Evolutionary conservation across 441 rosid species (phyloP).

Genomic region (Gossypium schwendimanii): DNA sequence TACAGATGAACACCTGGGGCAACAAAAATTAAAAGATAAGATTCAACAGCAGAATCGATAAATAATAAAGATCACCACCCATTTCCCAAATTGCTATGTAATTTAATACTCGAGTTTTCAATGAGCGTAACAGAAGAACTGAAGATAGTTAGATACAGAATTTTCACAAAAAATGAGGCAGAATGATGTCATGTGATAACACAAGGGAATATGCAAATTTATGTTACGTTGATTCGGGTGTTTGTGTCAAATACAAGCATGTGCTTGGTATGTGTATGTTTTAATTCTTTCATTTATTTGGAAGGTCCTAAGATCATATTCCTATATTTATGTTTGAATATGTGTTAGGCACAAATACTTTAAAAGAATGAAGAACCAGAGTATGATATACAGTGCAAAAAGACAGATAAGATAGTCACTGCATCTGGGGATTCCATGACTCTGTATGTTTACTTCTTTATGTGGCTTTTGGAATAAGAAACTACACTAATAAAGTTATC

Average conservation of each 20-base stretch:
- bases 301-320: neutral
- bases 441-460: neutral
- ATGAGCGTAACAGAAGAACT: neutral
- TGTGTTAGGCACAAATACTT: neutral
- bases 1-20: conserved; percentile 3
- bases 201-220: neutral
- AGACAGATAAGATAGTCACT: neutral
- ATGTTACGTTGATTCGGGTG: neutral
- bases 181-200: neutral
- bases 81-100: neutral
- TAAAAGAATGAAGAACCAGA: neutral
- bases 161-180: neutral
- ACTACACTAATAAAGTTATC: no score
- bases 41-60: neutral
- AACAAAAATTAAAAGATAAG: conserved; percentile 2
- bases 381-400: neutral
- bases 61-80: neutral
- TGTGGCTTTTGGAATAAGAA: no score
- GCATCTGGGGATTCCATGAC: neutral
- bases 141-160: neutral
- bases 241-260: neutral
- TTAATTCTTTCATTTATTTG: neutral
- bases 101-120: neutral
- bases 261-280: neutral
- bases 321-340: neutral